Evolutionary conservation across 345 rosid genomes (phyloP), one percentile per base, ranked within the genome.

Genomic region (Dovyalis caffra): DNA sequence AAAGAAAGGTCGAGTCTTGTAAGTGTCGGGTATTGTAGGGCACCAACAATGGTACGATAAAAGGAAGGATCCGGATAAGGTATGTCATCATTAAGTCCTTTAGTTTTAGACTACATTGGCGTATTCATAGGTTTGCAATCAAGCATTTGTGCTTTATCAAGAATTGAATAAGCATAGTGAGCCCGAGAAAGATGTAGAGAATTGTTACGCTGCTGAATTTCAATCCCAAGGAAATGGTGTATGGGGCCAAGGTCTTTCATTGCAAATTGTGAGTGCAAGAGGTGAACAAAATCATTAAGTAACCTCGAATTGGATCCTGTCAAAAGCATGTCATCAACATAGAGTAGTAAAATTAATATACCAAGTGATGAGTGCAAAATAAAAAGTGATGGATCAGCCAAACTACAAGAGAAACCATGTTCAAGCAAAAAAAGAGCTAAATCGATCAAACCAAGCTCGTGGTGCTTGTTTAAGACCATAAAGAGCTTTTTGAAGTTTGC

Each of bases 281-380:
- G 0, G 0, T 18, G 0, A 47, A 47, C 5, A 47, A 47, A 47
- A 0, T 47, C 53, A 47, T 1, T 16, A 18, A 47, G 2, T 0
- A 18, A 0, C 0, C 21, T 0, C 0, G 21, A 1, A 16, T 47
- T 16, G 0, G n/a, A 47, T 4, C 53, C 8, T 4, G 1, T 47
- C 8, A 47, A 47, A 20, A 47, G n/a, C 53, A 47, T 47, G 53
- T 47, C 8, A 47, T 47, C 53, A 18, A 47, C n/a, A 5, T 18
- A 47, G 1, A 47, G 53, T 0, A 47, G n/a, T 1, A 47, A 18
- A 0, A 47, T 47, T 47, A 47, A 0, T 16, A 21, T 18, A 20
- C 53, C 53, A 18, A 18, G n/a, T 4, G n/a, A 18, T 47, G 2
- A 16, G 2, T 47, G 53, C 0, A 18, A 0, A 21, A 47, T 47